phyloP scores from a whole-genome alignment of 148 eudicot species.

The Pouteria glomerata region DNA sequence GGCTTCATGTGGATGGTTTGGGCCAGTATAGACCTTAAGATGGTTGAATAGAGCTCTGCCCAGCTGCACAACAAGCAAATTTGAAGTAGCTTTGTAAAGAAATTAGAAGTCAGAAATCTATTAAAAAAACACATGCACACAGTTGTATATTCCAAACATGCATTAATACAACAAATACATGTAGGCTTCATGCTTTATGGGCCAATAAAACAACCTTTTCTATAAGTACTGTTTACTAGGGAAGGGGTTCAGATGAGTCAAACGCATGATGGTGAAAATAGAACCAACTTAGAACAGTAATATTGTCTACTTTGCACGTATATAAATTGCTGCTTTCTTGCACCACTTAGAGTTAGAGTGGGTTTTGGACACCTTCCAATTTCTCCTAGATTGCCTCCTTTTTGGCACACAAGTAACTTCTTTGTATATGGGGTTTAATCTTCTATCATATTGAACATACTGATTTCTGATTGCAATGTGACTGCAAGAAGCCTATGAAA shows the following conservation, averaged over 20 bases:
- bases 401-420: background rate
- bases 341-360: no score
- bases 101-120: no score
- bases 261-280: background rate
- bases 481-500: background rate
- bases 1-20: conserved; percentile 89
- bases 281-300: background rate
- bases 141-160: conserved; percentile 2
- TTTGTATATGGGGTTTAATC: background rate
- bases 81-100: conserved; percentile 1
- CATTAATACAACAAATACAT: background rate
- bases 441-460: background rate
- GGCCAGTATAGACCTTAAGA: conserved; percentile 87
- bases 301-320: background rate
- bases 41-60: conserved; percentile 83
- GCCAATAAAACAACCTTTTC: no score
- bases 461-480: background rate
- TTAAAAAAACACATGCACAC: no score
- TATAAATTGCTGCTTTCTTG: no score
- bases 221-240: no score
- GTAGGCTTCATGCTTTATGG: background rate
- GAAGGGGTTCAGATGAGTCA: no score
- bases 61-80: conserved; percentile 46
- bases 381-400: background rate
- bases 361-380: background rate